phyloP scores from a whole-genome alignment of 768 basidiomycete genomes.

The Austroboletus eburneus region DNA sequence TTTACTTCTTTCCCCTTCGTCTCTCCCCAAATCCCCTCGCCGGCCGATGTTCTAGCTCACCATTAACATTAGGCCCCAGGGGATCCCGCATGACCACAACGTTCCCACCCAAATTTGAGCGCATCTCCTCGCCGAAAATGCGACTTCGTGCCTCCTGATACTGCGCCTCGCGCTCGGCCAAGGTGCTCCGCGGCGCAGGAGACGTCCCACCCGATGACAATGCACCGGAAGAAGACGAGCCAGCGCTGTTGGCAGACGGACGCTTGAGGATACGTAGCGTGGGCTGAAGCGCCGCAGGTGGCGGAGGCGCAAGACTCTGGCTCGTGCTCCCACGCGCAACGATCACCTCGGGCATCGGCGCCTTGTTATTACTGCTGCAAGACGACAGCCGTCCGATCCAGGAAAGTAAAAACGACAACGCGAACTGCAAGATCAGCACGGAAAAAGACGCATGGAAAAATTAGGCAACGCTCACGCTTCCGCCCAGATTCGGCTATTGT shows the following conservation, averaged over 20 bases:
- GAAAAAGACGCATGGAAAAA: neutral
- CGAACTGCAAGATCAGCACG: constrained; percentile 14
- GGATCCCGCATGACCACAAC: constrained; percentile 30
- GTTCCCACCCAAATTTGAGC: neutral
- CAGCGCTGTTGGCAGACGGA: constrained; percentile 33
- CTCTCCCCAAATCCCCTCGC: constrained; percentile 29
- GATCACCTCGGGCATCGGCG: constrained; percentile 66
- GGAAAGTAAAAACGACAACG: neutral
- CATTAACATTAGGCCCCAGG: constrained; percentile 25
- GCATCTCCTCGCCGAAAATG: constrained; percentile 50
- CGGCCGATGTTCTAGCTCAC: constrained; percentile 5
- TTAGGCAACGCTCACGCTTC: constrained; percentile 52
- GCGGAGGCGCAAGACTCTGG: constrained; percentile 42
- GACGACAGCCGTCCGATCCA: neutral
- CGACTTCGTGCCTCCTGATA: constrained; percentile 72
- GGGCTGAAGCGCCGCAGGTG: constrained; percentile 55
- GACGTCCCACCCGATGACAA: constrained; percentile 7
- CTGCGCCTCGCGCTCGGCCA: constrained; percentile 66
- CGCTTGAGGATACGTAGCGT: constrained; percentile 72
- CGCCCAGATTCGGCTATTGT: constrained; percentile 55
- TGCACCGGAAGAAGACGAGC: neutral
- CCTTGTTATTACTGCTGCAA: constrained; percentile 47
- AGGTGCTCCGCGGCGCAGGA: constrained; percentile 25
- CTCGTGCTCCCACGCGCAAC: constrained; percentile 38
- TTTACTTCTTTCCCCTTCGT: constrained; percentile 15